Base-by-base conservation (phyloP, 1,284 basidiomycete genomes). In the Cystobasidiaceae sp. region DNA sequence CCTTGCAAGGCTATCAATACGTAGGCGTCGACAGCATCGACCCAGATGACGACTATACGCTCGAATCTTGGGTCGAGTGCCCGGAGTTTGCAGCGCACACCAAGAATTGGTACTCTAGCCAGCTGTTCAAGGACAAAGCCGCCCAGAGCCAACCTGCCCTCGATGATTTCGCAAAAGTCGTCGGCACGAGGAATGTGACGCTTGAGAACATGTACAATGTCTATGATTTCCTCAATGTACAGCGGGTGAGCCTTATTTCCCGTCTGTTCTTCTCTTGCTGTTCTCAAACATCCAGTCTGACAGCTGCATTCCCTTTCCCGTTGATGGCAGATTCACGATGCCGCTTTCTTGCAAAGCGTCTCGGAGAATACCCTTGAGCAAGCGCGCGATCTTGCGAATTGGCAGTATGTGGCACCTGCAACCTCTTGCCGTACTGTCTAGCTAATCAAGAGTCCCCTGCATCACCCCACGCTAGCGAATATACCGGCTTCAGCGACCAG, bases 51-150 rank as follows among this genome's bases (percentile, higher is more conserved):
- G 87, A 89, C 73, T 83, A 87, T 71, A 87, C 87, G 30, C 80
- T 93, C 70, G 89, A 92, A 77, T 85, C 86, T 67, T 93, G 87
- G 87, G 90, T 88, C 17, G 80, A 84, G 72, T 91, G 89, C 78
- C 86, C 73, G 77, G 64, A 66, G n/a, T 69, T 70, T 48, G 41
- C 66, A 33, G 52, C 62, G 25, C 55, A 57, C 28, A 71, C 64
- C 21, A 46, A 57, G 3, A 64, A 61, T 17, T 71, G 67, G 39
- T 76, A 78, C 70, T 63, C 62, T 21, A 72, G 72, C 23, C 45
- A 66, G 4, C 70, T 70, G 56, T 90, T 90, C 82, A 85, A 86
- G 77, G 76, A 81, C 49, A 81, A 80, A 67, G 81, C 79, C 3
- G 78, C 81, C 69, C 79, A 80, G 32, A 83, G 86, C 15, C 75